A percentile compares a stretch with the other conserved stretches of the same genome.
Conservation (phyloP, 1,284 basidiomycete genomes). For the Porogramme epimiltina region DNA sequence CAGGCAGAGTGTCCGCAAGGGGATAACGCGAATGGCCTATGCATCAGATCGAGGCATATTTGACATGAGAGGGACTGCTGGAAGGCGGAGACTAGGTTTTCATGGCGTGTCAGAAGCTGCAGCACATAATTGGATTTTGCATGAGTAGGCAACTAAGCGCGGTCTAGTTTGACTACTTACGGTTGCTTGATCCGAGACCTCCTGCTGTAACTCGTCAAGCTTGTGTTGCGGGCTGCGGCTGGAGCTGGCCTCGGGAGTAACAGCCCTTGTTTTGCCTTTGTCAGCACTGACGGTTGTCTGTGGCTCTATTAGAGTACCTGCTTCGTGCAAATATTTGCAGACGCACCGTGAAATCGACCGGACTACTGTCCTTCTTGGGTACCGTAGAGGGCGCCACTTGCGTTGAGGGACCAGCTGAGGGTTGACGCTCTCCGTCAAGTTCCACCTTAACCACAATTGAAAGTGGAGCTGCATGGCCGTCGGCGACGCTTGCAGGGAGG, state of each 20-base stretch:
- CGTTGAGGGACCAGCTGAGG: constrained; percentile 8
- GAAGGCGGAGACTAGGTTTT: constrained; percentile 48
- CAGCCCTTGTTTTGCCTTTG: constrained; percentile 22
- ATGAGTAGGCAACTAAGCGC: neutral
- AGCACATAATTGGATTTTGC: too few species aligned
- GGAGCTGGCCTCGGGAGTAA: neutral
- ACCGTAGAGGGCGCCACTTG: constrained; percentile 1
- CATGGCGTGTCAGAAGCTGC: constrained; percentile 49
- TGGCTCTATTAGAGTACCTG: neutral
- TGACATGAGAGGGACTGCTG: constrained; percentile 71
- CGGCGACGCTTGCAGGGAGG: constrained; percentile 1
- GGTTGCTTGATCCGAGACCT: constrained; percentile 16
- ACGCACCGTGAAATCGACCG: constrained; percentile 1
- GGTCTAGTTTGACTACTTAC: constrained; percentile 12
- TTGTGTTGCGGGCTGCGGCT: neutral
- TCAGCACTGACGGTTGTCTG: constrained; percentile 1
- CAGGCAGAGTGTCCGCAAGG: constrained; percentile 79
- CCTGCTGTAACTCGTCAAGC: constrained; percentile 9
- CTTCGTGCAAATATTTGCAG: neutral
- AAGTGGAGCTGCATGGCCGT: neutral
- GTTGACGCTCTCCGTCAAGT: too few species aligned
- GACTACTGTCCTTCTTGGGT: neutral
- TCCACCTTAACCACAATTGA: too few species aligned
- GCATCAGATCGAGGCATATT: constrained; percentile 72
- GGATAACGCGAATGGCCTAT: constrained; percentile 67